Evolutionary conservation across 1,284 basidiomycete species (phyloP).

Genomic region (Puccinia hordei): DNA sequence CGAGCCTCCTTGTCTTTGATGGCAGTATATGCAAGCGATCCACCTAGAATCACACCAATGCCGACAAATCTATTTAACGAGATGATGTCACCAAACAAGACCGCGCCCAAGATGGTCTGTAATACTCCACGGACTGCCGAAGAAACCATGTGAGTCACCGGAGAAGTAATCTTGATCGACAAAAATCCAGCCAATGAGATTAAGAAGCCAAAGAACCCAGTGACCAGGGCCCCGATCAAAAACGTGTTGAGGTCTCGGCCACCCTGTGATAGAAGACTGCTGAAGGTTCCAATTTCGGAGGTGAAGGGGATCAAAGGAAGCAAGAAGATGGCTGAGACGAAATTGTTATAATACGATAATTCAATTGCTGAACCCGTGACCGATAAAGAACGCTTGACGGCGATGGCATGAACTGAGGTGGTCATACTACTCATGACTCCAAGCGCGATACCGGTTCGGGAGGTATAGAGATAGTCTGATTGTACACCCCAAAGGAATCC

Average conservation of each 20-base stretch:
- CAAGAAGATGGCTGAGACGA: constrained; percentile 68
- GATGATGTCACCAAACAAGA: constrained; percentile 75
- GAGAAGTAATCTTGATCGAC: constrained; percentile 72
- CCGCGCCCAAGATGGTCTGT: constrained; percentile 73
- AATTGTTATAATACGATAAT: constrained; percentile 74
- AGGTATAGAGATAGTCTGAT: constrained; percentile 52
- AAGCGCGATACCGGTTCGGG: constrained; percentile 63
- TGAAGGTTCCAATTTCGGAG: constrained; percentile 64
- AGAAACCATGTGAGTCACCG: constrained; percentile 74
- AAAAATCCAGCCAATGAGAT: constrained; percentile 71
- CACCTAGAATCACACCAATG: constrained; percentile 74
- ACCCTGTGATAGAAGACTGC: constrained; percentile 57
- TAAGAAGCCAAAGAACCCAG: constrained; percentile 72
- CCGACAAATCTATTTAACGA: constrained; percentile 74
- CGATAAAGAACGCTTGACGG: constrained; percentile 71
- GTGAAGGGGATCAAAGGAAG: constrained; percentile 67
- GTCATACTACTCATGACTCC: constrained; percentile 71
- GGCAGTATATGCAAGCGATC: constrained; percentile 27
- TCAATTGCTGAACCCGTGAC: constrained; percentile 71
- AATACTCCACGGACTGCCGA: constrained; percentile 76
- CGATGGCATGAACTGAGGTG: constrained; percentile 72
- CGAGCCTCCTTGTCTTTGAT: constrained; percentile 56
- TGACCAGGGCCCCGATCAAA: constrained; percentile 68
- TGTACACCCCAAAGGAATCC: constrained; percentile 57
- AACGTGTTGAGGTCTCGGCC: constrained; percentile 61